Evolutionary conservation across 1,139 yeast species (phyloP).

Genomic region (Pneumocystis carinii): DNA sequence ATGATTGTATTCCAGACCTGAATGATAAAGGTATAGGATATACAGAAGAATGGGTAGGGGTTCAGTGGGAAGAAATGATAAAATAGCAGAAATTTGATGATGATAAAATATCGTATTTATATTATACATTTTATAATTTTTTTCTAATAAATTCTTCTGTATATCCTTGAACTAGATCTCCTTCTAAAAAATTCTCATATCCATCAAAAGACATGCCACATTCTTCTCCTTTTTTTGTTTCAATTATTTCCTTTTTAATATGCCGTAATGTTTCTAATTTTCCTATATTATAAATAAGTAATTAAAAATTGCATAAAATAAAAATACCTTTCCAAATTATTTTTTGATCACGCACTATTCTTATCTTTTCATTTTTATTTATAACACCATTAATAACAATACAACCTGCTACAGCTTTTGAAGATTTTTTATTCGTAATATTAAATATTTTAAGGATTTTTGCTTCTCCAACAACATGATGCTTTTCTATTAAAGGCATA

Average conservation of each 20-base stretch:
- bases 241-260: slow-evolving; percentile 63
- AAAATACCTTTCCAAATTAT: slow-evolving; percentile 44
- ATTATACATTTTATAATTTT: slow-evolving; percentile 3
- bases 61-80: slow-evolving; percentile 67
- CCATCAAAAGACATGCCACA: slow-evolving; percentile 68
- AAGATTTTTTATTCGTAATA: slow-evolving; percentile 40
- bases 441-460: slow-evolving; percentile 58
- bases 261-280: slow-evolving; percentile 60
- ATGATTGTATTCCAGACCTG: slow-evolving; percentile 48
- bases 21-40: slow-evolving; percentile 60
- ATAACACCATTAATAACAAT: slow-evolving; percentile 60
- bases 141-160: slow-evolving; percentile 34
- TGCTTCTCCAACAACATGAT: slow-evolving; percentile 53
- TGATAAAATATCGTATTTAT: background rate
- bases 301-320: background rate
- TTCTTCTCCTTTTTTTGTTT: slow-evolving; percentile 72
- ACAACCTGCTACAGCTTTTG: slow-evolving; percentile 65
- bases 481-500: slow-evolving; percentile 54
- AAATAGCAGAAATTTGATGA: background rate
- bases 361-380: slow-evolving; percentile 43
- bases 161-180: slow-evolving; percentile 60
- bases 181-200: slow-evolving; percentile 59
- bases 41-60: slow-evolving; percentile 81
- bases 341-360: slow-evolving; percentile 43
- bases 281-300: background rate